Evolutionary conservation across 2,329 filamentous ascomycete species (phyloP).

Genomic region (Pseudogymnoascus sp.): DNA sequence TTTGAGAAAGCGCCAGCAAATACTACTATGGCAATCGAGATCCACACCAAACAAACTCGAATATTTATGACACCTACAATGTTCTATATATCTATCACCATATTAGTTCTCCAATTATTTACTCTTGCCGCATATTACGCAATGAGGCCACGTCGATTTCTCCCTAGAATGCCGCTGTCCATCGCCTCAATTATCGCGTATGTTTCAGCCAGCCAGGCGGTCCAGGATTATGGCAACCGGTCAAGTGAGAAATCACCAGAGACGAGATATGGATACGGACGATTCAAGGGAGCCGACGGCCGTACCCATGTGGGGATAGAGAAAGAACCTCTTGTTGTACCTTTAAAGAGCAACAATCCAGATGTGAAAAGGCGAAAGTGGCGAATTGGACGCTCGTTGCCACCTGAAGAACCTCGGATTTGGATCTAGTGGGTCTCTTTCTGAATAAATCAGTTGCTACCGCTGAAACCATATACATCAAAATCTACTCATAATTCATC

Average conservation of each 20-base stretch:
- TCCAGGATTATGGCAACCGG: slow-evolving; percentile 27
- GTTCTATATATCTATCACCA: slow-evolving; percentile 36
- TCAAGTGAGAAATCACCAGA: background rate
- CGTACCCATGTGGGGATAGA: slow-evolving; percentile 45
- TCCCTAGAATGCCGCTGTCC: slow-evolving; percentile 44
- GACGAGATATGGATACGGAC: slow-evolving; percentile 40
- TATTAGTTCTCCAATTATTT: slow-evolving; percentile 38
- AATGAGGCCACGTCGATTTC: slow-evolving; percentile 32
- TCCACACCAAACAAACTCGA: slow-evolving; percentile 28
- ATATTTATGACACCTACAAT: slow-evolving; percentile 43
- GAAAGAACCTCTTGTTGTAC: slow-evolving; percentile 36
- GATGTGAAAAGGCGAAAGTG: slow-evolving; percentile 12
- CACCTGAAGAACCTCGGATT: slow-evolving; percentile 13
- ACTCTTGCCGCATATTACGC: slow-evolving; percentile 38
- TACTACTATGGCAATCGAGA: slow-evolving; percentile 14
- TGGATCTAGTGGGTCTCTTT: slow-evolving; percentile 15
- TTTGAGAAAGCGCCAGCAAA: slow-evolving; percentile 24
- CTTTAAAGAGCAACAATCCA: slow-evolving; percentile 20
- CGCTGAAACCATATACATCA: background rate
- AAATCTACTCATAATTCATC: background rate
- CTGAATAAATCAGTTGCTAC: background rate
- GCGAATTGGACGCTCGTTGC: background rate
- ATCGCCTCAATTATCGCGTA: slow-evolving; percentile 41
- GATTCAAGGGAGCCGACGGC: slow-evolving; percentile 41
- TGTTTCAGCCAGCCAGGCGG: slow-evolving; percentile 39